A percentile compares a stretch with the other conserved stretches of the same genome.
Evolutionary conservation across 768 basidiomycete genomes (phyloP).

Genomic region (Thelephora aurantiotincta): DNA sequence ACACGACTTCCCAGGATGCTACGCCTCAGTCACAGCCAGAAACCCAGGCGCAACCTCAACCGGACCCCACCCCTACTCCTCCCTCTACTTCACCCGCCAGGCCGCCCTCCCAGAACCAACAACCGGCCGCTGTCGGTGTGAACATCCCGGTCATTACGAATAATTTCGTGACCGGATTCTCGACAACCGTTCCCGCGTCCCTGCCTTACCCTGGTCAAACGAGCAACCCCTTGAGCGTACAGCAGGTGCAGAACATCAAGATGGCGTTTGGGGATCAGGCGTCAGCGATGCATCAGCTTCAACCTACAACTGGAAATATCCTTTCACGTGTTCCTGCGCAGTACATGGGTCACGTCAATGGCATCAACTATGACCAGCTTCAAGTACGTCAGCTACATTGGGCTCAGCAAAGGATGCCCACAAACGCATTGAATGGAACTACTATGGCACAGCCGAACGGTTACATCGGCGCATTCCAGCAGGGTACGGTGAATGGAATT

Average conservation of each 20-base stretch:
- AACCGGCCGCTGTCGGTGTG: conserved; percentile 12
- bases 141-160: conserved; percentile 26
- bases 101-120: conserved; percentile 35
- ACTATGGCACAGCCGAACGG: not conserved
- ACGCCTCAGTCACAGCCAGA: conserved; percentile 5
- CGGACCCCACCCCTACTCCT: conserved; percentile 6
- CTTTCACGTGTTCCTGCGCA: conserved; percentile 19
- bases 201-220: conserved; percentile 21
- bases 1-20: conserved; percentile 4
- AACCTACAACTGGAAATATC: conserved; percentile 12
- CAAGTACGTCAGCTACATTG: conserved; percentile 30
- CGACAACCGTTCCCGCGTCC: conserved; percentile 25
- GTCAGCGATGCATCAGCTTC: conserved; percentile 26
- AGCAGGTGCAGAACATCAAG: conserved; percentile 50
- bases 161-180: conserved; percentile 22
- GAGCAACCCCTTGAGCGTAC: conserved; percentile 29
- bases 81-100: conserved; percentile 25
- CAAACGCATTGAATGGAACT: not conserved
- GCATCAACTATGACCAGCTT: conserved; percentile 26
- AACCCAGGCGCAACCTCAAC: conserved; percentile 8
- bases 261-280: conserved; percentile 31
- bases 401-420: conserved; percentile 6
- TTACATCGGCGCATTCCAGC: not conserved
- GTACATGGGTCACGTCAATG: conserved; percentile 26
- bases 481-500: not conserved